A percentile compares a stretch with the other conserved stretches of the same genome.
Evolutionary conservation across 2,329 filamentous ascomycete species (phyloP).

Genomic region (Sclerotinia subarctica): DNA sequence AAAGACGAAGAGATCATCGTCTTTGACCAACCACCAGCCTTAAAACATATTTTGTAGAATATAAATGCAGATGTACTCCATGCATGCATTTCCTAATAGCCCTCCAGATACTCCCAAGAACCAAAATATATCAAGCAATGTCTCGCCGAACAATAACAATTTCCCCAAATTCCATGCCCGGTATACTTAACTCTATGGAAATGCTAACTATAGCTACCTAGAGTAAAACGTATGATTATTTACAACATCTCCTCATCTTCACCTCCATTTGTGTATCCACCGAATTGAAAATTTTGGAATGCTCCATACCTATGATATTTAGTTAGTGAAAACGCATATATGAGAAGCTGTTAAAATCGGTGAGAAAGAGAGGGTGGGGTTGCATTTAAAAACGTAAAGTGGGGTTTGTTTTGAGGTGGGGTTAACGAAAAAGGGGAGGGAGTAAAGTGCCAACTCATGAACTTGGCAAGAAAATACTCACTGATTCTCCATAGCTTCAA

Average conservation of each 20-base stretch:
- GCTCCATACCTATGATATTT: constrained; percentile 27
- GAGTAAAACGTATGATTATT: constrained; percentile 30
- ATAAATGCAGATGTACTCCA: constrained; percentile 29
- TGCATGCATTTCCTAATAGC: constrained; percentile 5
- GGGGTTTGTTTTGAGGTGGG: constrained; percentile 14
- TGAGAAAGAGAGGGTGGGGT: not conserved
- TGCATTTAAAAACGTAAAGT: not conserved
- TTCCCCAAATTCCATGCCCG: constrained; percentile 17
- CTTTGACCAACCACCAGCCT: constrained; percentile 24
- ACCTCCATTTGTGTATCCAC: constrained; percentile 28
- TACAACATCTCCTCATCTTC: constrained; percentile 40
- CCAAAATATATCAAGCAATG: not conserved
- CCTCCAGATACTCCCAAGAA: constrained; percentile 8
- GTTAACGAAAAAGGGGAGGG: not conserved
- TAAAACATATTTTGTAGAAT: constrained; percentile 24
- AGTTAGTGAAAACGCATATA: constrained; percentile 8
- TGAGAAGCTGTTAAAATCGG: not conserved
- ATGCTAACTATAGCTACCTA: constrained; percentile 29
- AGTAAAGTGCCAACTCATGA: not conserved
- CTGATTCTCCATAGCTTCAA: constrained; percentile 38
- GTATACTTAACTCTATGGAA: constrained; percentile 25
- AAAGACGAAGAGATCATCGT: constrained; percentile 17
- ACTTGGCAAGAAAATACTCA: not conserved
- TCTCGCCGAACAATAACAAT: constrained; percentile 16
- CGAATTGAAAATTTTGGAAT: constrained; percentile 30